Conservation (phyloP, 306 rosid genomes). For the Gleditsia sinensis region DNA sequence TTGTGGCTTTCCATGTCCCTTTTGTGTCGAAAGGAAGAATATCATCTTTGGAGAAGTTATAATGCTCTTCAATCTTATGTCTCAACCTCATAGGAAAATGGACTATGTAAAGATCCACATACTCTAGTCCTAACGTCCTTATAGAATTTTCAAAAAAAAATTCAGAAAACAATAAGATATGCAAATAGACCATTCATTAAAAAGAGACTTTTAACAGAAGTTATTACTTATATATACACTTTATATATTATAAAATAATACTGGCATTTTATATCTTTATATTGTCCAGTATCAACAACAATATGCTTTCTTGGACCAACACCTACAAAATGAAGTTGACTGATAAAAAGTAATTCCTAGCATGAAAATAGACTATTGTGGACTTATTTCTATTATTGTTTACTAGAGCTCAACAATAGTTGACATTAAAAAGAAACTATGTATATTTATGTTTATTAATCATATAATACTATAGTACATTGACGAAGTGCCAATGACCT, state of each 20-base stretch:
- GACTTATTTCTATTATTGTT: not conserved
- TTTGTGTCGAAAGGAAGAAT: too few species aligned
- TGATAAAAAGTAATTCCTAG: constrained; percentile 13
- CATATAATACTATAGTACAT: constrained; percentile 2
- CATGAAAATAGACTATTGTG: constrained; percentile 22
- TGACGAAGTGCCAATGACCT: constrained; percentile 1
- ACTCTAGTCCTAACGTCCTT: too few species aligned
- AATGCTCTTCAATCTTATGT: too few species aligned
- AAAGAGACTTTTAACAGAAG: too few species aligned
- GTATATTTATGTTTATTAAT: not conserved
- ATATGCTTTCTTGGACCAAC: constrained; percentile 68
- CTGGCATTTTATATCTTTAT: constrained; percentile 81
- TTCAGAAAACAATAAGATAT: too few species aligned
- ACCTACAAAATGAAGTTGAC: constrained; percentile 53
- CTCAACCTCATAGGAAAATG: too few species aligned
- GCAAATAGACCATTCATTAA: too few species aligned
- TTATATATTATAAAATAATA: constrained; percentile 45
- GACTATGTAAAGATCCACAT: too few species aligned
- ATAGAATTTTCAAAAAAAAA: too few species aligned
- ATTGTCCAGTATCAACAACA: constrained; percentile 75
- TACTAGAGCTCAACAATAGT: constrained; percentile 18
- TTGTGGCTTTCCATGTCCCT: too few species aligned
- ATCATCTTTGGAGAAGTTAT: too few species aligned
- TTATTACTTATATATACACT: too few species aligned
- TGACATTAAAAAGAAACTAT: constrained; percentile 25